Conservation (phyloP, 75 land plant genomes). For the Ceratopteris richardii region DNA sequence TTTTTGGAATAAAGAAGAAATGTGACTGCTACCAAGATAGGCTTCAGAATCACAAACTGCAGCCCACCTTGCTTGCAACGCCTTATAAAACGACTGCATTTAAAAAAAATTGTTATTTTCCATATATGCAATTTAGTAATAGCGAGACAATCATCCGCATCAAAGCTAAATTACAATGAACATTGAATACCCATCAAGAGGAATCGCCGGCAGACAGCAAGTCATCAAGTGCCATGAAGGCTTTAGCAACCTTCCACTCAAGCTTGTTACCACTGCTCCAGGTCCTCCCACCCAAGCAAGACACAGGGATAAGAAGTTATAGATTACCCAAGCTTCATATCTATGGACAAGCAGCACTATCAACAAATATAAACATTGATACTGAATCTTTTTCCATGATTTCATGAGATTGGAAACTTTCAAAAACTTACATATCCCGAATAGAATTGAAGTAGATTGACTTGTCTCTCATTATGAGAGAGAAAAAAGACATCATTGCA, state of each 20-base stretch:
- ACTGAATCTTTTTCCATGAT: too few relatives aligned
- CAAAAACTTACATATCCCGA: conserved; percentile 79
- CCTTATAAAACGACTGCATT: conserved; percentile 84
- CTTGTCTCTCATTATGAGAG: conserved; percentile 48
- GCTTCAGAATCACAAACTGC: conserved; percentile 96
- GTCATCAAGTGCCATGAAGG: conserved; percentile 91
- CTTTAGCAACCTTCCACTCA: conserved; percentile 73
- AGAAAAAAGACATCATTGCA: conserved; percentile 84
- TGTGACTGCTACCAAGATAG: conserved; percentile 70
- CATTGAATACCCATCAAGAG: conserved; percentile 97
- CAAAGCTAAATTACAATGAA: too few relatives aligned
- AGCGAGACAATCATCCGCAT: conserved; percentile 1
- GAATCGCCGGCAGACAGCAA: conserved; percentile 83
- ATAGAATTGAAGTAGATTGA: conserved; percentile 91
- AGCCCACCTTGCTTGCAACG: conserved; percentile 88
- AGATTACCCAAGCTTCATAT: conserved; percentile 99
- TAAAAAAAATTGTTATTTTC: background rate
- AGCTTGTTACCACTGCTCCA: conserved; percentile 79
- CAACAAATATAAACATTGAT: background rate
- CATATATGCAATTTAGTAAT: too few relatives aligned
- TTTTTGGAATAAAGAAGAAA: conserved; percentile 71
- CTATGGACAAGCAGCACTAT: conserved; percentile 28
- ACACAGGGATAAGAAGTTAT: conserved; percentile 92
- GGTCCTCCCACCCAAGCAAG: conserved; percentile 99
- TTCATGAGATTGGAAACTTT: conserved; percentile 2